Conservation (phyloP, 2,329 filamentous ascomycete species). For the Trichophyton mentagrophytes region DNA sequence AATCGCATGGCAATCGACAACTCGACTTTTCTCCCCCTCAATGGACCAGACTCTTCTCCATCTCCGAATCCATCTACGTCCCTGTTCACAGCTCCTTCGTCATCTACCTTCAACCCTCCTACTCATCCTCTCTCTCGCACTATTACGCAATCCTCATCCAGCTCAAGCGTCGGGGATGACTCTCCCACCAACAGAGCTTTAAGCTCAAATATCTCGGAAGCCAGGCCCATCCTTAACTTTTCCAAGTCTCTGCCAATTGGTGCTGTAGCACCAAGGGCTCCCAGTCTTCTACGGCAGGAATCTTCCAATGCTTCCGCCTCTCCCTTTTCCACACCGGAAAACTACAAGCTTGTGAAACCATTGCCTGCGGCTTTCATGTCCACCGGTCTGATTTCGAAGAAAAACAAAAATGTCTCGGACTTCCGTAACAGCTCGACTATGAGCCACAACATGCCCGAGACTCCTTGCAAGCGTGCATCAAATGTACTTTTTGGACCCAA, state of each 20-base stretch:
- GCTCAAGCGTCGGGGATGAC: constrained; percentile 63
- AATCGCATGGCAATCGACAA: constrained; percentile 70
- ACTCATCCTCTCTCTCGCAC: constrained; percentile 76
- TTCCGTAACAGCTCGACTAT: constrained; percentile 33
- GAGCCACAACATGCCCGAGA: constrained; percentile 72
- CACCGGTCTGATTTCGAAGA: constrained; percentile 87
- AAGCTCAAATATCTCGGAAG: constrained; percentile 39
- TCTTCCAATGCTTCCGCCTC: constrained; percentile 39
- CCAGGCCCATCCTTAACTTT: constrained; percentile 46
- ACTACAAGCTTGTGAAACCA: constrained; percentile 64
- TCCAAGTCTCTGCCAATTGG: constrained; percentile 65
- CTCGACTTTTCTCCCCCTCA: constrained; percentile 50
- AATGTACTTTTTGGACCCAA: constrained; percentile 52
- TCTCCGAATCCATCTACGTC: constrained; percentile 43
- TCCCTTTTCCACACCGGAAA: constrained; percentile 58
- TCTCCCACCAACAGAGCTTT: constrained; percentile 51
- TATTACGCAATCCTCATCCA: constrained; percentile 74
- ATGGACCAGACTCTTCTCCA: constrained; percentile 53
- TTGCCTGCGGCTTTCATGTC: constrained; percentile 81
- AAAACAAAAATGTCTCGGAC: constrained; percentile 70
- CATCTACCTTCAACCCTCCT: constrained; percentile 28
- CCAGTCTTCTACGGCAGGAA: constrained; percentile 35
- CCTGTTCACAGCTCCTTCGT: constrained; percentile 22
- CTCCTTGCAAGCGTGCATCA: constrained; percentile 79
- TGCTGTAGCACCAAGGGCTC: constrained; percentile 33